Evolutionary conservation across 768 basidiomycete genomes (phyloP), one percentile per base, ranked within the genome.

Genomic region (Amanita fuliginea): DNA sequence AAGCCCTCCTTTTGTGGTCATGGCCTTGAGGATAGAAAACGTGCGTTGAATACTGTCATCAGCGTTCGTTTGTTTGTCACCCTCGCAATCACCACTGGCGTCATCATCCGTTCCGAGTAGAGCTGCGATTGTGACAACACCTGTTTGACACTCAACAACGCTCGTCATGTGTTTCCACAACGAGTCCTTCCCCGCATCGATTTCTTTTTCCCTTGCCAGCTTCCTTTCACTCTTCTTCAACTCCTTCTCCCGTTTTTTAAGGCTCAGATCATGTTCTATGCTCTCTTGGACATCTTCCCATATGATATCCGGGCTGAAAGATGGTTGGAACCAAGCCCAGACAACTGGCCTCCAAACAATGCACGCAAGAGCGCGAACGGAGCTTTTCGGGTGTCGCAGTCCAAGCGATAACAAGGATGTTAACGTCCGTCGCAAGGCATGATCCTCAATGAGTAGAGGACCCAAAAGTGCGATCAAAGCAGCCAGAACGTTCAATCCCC

Each of bases 401-500:
- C 77, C 78, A 6, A 77, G 64, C 10, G 70, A 64, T 10, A 85
- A 67, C 22, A 85, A 65, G 0, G 71, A 69, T 11, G 70, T 67
- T 14, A 85, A 59, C 22, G 67, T 64, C 10, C 74, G 70, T 30
- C 69, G 69, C 18, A 77, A 60, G 42, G 67, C 67, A 28, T 58
- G 47, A 48, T 77, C 68, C 33, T 68, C 66, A 51, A 64, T 76
- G 19, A 83, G 64, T 3, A 66, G 65, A 2, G 81, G 72, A 1
- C 83, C 77, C 2, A 86, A 69, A n/a, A 90, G 66, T 34, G 82
- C 77, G 41, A 86, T 69, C 46, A 89, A 64, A 52, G 72, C 71
- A 0, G 81, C 78, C 1, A 88, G 65, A 28, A 87, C 81, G 52
- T 74, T 75, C 47, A 86, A 67, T 4, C 75, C 81, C 88, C 88